Conservation (phyloP, 2,329 filamentous ascomycete species). For the Colletotrichum musicola region DNA sequence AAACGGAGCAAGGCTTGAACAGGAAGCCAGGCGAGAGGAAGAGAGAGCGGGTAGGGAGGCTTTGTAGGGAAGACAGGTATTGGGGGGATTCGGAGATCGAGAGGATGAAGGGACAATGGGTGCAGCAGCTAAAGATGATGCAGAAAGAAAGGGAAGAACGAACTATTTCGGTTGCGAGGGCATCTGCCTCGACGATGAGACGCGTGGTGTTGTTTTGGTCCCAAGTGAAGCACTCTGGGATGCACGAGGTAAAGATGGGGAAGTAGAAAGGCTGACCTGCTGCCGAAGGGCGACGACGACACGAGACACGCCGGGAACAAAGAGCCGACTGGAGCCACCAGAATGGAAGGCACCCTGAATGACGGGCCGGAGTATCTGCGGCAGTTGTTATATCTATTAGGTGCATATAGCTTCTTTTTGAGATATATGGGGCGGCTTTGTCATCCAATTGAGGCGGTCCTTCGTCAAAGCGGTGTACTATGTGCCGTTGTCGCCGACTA, state of each 20-base stretch:
- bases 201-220: slow-evolving; percentile 31
- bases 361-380: slow-evolving; percentile 9
- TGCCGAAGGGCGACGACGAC: slow-evolving; percentile 32
- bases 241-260: slow-evolving; percentile 33
- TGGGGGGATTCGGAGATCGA: slow-evolving; percentile 20
- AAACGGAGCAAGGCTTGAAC: slow-evolving; percentile 32
- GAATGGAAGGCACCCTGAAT: slow-evolving; percentile 3
- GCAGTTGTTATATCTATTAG: not conserved
- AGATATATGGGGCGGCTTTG: not conserved
- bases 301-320: slow-evolving; percentile 26
- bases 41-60: slow-evolving; percentile 15
- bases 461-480: too few relatives aligned
- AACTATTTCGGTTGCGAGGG: slow-evolving; percentile 40
- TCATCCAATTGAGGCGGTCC: too few relatives aligned
- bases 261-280: slow-evolving; percentile 18
- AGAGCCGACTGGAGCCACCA: slow-evolving; percentile 28
- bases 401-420: slow-evolving; percentile 11
- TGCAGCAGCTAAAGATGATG: slow-evolving; percentile 34
- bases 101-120: slow-evolving; percentile 35
- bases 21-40: slow-evolving; percentile 30
- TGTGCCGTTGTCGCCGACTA: too few relatives aligned
- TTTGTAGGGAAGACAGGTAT: slow-evolving; percentile 22
- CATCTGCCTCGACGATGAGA: slow-evolving; percentile 37
- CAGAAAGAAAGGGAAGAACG: slow-evolving; percentile 39
- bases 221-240: slow-evolving; percentile 29